Base-by-base conservation (phyloP, 768 basidiomycete species). In the Pleurotus platypus region DNA sequence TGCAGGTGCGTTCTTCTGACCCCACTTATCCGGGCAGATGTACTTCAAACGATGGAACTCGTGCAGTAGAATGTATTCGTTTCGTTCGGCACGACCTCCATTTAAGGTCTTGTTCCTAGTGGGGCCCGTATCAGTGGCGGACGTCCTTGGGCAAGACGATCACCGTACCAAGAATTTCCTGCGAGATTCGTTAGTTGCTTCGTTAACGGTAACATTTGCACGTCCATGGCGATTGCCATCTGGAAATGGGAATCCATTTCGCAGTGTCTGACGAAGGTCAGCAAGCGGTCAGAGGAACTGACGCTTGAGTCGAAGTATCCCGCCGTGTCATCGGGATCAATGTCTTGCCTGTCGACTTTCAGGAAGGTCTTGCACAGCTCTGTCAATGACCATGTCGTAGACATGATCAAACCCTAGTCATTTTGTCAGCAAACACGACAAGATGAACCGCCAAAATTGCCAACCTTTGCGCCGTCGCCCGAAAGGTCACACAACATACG, bases 31-130 rank as follows among this genome's bases (percentile, higher is more conserved):
- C 1, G 97, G 97, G 61, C 94, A 93, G 62, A 99, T 86, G 66
- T 95, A 98, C 70, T 98, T 98, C 45, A 94, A 81, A 12, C 88
- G 83, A 68, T 99, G 94, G 74, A 99, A 99, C 69, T 98, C 95
- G 69, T 99, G 97, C 15, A 99, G 79, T 43, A 99, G 75, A 83
- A 99, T 98, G 77, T 95, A 99, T 71, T 98, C 97, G 70, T 98
- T 99, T 24, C 97, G 92, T 66, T 98, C 97, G 0, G 97, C 97
- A 55, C 97, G 93, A 63, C 95, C 97, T 61, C 96, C 96, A 62
- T 94, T 98, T 46, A 99, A 71, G 0, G 97, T 98, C 66, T 95
- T 93, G 73, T 95, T 98, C 95, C 95, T 98, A 64, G 2, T 46
- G 20, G 48, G 18, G 35, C 24, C 16, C 13, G 48, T 46, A 54